Base-by-base conservation (phyloP, 1,284 basidiomycete genomes). In the Chiua sp. region DNA sequence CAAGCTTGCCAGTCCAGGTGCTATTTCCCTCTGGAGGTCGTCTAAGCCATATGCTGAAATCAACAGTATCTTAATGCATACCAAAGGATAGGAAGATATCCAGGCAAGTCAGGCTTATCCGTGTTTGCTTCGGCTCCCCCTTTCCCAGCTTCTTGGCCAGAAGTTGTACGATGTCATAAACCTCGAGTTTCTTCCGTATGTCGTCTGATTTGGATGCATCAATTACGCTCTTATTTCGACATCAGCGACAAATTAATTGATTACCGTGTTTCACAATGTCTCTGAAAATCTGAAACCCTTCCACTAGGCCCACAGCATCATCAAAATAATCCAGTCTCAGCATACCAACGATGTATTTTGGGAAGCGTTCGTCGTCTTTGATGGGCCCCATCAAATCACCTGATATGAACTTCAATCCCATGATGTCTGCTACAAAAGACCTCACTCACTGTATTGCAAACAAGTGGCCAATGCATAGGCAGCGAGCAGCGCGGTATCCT, bases 241-340 rank as follows among this genome's bases (percentile, higher is more conserved):
- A n/a, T n/a, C n/a, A n/a, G n/a, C n/a, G n/a, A n/a, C n/a, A n/a
- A n/a, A n/a, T n/a, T n/a, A n/a, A n/a, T n/a, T n/a, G n/a, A n/a
- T 59, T 60, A 69, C 68, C 59, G 15, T 67, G 20, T 51, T 58
- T 55, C 61, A 70, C 68, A 5, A 72, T 30, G 28, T 69, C 55
- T 15, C 44, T 47, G 16, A 72, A 69, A 20, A 72, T 58, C 30
- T 65, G 70, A 55, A 72, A 72, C 4, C 70, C 68, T 51, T 72
- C 63, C 6, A 69, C 50, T n/a, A n/a, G n/a, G n/a, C n/a, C n/a
- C n/a, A n/a, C n/a, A n/a, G n/a, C n/a, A n/a, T n/a, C n/a, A n/a
- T 72, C 66, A 20, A 69, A 72, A 26, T 63, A 69, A 51, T 72
- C 58, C 23, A 65, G 37, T 33, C 57, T 50, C 11, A 68, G 54